Conservation (phyloP, 1,284 basidiomycete genomes). For the Wolfiporia cocos region DNA sequence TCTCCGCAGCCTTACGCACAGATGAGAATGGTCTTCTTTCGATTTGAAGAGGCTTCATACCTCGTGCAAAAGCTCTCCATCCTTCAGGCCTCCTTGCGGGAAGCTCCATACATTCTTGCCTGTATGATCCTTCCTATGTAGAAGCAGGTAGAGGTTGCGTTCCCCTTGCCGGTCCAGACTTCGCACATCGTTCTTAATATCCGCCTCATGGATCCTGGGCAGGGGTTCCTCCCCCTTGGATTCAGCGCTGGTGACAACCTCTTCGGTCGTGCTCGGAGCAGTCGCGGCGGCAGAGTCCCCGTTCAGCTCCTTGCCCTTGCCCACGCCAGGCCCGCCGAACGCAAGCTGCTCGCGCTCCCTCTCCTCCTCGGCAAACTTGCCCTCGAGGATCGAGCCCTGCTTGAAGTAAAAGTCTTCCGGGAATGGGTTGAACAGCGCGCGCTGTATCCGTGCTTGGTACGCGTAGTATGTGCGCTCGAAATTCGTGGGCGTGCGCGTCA, state of each 20-base stretch:
- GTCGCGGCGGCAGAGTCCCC: constrained; percentile 41
- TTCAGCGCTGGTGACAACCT: constrained; percentile 34
- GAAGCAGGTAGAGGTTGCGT: constrained; percentile 81
- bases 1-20: constrained; percentile 53
- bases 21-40: neutral
- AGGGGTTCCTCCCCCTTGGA: constrained; percentile 58
- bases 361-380: constrained; percentile 74
- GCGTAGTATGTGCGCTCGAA: constrained; percentile 86
- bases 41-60: constrained; percentile 36
- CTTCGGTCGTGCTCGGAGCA: constrained; percentile 41
- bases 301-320: constrained; percentile 26
- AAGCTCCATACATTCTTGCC: constrained; percentile 73
- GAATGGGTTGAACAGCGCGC: constrained; percentile 86
- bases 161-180: constrained; percentile 80
- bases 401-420: constrained; percentile 95
- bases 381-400: constrained; percentile 82
- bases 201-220: constrained; percentile 57
- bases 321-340: constrained; percentile 44
- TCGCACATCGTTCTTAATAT: constrained; percentile 54
- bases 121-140: constrained; percentile 45
- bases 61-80: constrained; percentile 65
- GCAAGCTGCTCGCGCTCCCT: constrained; percentile 60
- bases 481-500: constrained; percentile 70
- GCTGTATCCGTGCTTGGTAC: constrained; percentile 81
- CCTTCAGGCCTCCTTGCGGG: constrained; percentile 62